These are phyloP conservation scores for Suhomyces guaymorum DNA, from an alignment of 1,139 yeast genomes.

Conservation along the genomic window DNA sequence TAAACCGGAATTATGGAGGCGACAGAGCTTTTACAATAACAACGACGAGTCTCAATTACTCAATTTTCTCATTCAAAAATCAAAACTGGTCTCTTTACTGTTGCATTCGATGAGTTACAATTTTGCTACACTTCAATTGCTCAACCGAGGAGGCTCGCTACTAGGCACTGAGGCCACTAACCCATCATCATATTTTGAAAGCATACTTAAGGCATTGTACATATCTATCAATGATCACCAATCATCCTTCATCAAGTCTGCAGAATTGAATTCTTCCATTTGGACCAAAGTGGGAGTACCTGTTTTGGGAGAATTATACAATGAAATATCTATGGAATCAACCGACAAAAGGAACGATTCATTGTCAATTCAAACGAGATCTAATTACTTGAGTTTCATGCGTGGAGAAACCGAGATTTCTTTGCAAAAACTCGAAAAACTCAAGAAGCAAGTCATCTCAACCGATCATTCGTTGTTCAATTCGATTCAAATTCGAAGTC, in stretches of 20 bases:
- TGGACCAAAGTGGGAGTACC: conserved; percentile 57
- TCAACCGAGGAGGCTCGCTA: conserved; percentile 53
- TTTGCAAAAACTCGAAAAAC: conserved; percentile 29
- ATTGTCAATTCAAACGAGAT: conserved; percentile 41
- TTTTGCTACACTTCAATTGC: conserved; percentile 55
- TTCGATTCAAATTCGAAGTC: conserved; percentile 37
- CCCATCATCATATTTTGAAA: conserved; percentile 42
- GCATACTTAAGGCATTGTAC: conserved; percentile 54
- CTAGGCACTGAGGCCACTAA: conserved; percentile 13
- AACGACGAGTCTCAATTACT: conserved; percentile 59
- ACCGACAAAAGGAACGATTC: conserved; percentile 29
- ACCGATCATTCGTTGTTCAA: conserved; percentile 37
- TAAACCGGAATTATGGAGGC: conserved; percentile 58
- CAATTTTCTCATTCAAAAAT: conserved; percentile 59
- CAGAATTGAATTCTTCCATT: conserved; percentile 47
- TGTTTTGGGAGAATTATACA: conserved; percentile 46
- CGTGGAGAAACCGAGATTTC: conserved; percentile 44
- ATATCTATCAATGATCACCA: conserved; percentile 44
- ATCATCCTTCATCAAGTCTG: conserved; percentile 43
- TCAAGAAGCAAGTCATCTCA: conserved; percentile 22
- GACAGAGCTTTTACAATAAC: conserved; percentile 42
- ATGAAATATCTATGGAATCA: conserved; percentile 42
- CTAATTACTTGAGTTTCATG: conserved; percentile 31
- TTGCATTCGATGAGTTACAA: conserved; percentile 62
- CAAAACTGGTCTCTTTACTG: conserved; percentile 52